Evolutionary conservation across 345 rosid species (phyloP), one percentile per base, ranked within the genome.

Genomic region (Citrus glauca): DNA sequence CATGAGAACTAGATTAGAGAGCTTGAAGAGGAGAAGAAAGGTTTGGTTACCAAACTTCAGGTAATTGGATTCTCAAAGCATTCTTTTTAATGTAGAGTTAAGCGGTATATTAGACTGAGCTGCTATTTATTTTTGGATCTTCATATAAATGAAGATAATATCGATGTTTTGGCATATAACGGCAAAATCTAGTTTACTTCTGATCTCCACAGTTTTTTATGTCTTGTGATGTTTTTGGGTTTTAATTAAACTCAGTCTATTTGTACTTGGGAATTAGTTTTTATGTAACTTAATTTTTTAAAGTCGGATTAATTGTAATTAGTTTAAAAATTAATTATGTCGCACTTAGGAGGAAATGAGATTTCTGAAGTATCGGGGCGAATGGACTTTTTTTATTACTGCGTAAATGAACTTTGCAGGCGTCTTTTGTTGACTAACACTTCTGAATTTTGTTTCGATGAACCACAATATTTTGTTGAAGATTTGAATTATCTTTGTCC

Each of bases 21-120:
- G 86, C 85, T 87, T 71, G 99, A 97, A 85, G 99, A 97, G 85
- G 99, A 97, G 88, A 97, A 94, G 93, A 93, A 91, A 89, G 96
- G 98, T 79, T 82, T 97, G 86, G 83, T 75, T 78, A 88, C 98
- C 79, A 97, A 93, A 84, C 96, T 97, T 89, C 99, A 91, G 97
- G 99, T 94, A 88, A 85, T 83, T 84, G 79, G 81, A 80, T 75
- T 76, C 40, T 50, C 22, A 50, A 74, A 32, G 9, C 30, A 62
- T 53, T 68, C 76, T 67, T 67, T 35, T 69, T n/a, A 37, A 56
- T 67, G 55, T 22, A 19, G 4, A 70, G 20, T 62, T 75, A 25
- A 71, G 22, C 73, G 32, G 35, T 61, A 77, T 60, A 25, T 67
- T 42, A 22, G 63, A 25, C 33, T n/a, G 37, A 35, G 27, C 4